phyloP scores from a whole-genome alignment of 2,329 filamentous ascomycete species.

The Alternaria brassicicola region DNA sequence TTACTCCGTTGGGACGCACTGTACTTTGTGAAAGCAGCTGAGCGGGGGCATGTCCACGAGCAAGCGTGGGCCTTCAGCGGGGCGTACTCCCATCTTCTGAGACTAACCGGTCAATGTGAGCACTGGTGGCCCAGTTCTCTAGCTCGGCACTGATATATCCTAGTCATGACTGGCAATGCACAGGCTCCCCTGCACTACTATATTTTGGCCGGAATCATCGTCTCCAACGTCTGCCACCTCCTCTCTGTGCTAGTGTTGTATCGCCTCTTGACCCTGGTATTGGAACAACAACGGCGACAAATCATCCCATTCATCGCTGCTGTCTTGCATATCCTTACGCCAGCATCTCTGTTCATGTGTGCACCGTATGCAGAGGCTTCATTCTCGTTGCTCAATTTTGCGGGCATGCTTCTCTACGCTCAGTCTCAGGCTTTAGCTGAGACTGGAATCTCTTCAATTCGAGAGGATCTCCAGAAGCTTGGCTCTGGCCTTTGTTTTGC shows the following conservation, averaged over 20 bases:
- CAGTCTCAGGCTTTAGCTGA: slow-evolving; percentile 41
- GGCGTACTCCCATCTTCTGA: slow-evolving; percentile 57
- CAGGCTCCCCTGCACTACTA: slow-evolving; percentile 31
- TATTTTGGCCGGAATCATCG: slow-evolving; percentile 63
- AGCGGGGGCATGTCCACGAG: slow-evolving; percentile 72
- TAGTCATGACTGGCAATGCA: slow-evolving; percentile 24
- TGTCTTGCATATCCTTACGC: slow-evolving; percentile 79
- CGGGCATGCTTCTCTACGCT: slow-evolving; percentile 73
- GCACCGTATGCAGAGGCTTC: slow-evolving; percentile 83
- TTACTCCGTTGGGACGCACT: slow-evolving; percentile 82
- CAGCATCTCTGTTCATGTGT: slow-evolving; percentile 87
- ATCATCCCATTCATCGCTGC: slow-evolving; percentile 72
- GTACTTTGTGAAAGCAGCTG: slow-evolving; percentile 71
- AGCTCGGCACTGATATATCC: slow-evolving; percentile 43
- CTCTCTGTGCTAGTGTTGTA: slow-evolving; percentile 76
- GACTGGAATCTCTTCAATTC: slow-evolving; percentile 38
- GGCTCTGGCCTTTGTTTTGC: slow-evolving; percentile 73
- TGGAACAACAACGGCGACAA: slow-evolving; percentile 35
- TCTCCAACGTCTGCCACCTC: slow-evolving; percentile 79
- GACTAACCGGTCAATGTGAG: slow-evolving; percentile 52
- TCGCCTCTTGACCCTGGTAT: slow-evolving; percentile 64
- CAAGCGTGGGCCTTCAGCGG: slow-evolving; percentile 86
- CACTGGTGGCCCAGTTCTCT: slow-evolving; percentile 9
- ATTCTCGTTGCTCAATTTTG: slow-evolving; percentile 78
- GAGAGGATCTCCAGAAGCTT: slow-evolving; percentile 57